phyloP scores from a whole-genome alignment of 768 basidiomycete genomes.

The Zangia roseola region DNA sequence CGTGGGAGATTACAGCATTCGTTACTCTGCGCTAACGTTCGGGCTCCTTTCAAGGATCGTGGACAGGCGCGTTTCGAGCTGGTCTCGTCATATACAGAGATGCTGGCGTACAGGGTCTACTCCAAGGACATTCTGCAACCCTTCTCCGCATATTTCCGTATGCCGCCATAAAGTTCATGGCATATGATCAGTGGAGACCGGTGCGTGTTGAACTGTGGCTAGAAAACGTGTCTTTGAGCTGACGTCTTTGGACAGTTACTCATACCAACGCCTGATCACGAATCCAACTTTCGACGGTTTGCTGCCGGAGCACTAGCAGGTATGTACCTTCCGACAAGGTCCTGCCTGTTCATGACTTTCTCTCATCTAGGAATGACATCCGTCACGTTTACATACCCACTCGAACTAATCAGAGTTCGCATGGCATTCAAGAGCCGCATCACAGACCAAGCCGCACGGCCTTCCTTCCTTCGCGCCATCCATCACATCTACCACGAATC shows the following conservation, averaged over 20 bases:
- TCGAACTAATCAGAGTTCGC: slow-evolving; percentile 93
- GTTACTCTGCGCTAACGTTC: slow-evolving; percentile 24
- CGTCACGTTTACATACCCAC: slow-evolving; percentile 90
- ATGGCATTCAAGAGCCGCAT: slow-evolving; percentile 65
- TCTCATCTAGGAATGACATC: slow-evolving; percentile 68
- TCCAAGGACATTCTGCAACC: slow-evolving; percentile 96
- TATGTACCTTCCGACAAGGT: slow-evolving; percentile 32
- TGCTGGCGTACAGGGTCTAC: slow-evolving; percentile 73
- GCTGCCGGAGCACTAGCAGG: slow-evolving; percentile 87
- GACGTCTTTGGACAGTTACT: slow-evolving; percentile 52
- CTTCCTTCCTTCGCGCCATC: slow-evolving; percentile 55
- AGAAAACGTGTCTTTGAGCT: not conserved
- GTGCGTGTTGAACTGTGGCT: slow-evolving; percentile 40
- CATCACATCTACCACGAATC: slow-evolving; percentile 72
- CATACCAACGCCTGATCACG: slow-evolving; percentile 78
- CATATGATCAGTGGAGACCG: slow-evolving; percentile 84
- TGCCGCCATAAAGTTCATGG: slow-evolving; percentile 96
- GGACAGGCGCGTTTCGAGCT: slow-evolving; percentile 81
- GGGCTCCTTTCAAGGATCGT: slow-evolving; percentile 58
- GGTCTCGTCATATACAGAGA: slow-evolving; percentile 67
- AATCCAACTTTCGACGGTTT: slow-evolving; percentile 81
- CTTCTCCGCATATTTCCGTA: slow-evolving; percentile 94
- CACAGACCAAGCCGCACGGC: slow-evolving; percentile 33
- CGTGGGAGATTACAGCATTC: slow-evolving; percentile 16
- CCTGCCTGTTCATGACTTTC: not conserved